Evolutionary conservation across 2,329 filamentous ascomycete genomes (phyloP).

Genomic region (Myriosclerotinia scirpicola): DNA sequence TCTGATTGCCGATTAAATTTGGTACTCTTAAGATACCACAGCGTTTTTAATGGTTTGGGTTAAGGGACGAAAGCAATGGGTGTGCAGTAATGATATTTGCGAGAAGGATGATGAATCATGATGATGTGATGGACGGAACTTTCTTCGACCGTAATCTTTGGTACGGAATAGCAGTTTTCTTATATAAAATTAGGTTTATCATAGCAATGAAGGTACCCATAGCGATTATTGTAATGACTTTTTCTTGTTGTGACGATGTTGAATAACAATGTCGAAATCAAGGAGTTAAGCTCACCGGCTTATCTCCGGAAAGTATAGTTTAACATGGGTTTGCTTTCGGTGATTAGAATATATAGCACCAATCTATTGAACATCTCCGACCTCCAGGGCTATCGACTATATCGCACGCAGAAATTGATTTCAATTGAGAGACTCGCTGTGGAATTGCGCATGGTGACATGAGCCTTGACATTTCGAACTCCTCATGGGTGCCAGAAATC

Average conservation of each 20-base stretch:
- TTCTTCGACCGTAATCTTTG: not conserved
- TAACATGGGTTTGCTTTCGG: too few species aligned
- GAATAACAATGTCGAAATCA: not conserved
- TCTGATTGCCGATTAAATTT: conserved; percentile 13
- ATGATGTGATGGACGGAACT: conserved; percentile 10
- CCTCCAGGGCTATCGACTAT: too few species aligned
- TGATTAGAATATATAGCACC: too few species aligned
- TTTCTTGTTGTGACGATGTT: not conserved
- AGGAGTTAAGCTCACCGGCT: too few species aligned
- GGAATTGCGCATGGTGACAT: not conserved
- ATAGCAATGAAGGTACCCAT: not conserved
- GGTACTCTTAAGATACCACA: conserved; percentile 7
- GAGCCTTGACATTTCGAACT: not conserved
- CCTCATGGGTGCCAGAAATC: not conserved
- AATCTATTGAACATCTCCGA: too few species aligned
- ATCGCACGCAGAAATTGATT: not conserved
- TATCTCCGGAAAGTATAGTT: too few species aligned
- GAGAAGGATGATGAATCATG: conserved; percentile 12
- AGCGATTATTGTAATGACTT: not conserved
- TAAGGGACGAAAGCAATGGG: not conserved
- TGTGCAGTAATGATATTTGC: not conserved
- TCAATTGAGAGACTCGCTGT: not conserved
- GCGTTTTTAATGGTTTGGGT: not conserved
- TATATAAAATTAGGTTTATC: not conserved
- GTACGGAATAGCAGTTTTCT: conserved; percentile 7